Evolutionary conservation across 495 filamentous ascomycete genomes (phyloP).

Genomic region (Trichocladium antarcticum): DNA sequence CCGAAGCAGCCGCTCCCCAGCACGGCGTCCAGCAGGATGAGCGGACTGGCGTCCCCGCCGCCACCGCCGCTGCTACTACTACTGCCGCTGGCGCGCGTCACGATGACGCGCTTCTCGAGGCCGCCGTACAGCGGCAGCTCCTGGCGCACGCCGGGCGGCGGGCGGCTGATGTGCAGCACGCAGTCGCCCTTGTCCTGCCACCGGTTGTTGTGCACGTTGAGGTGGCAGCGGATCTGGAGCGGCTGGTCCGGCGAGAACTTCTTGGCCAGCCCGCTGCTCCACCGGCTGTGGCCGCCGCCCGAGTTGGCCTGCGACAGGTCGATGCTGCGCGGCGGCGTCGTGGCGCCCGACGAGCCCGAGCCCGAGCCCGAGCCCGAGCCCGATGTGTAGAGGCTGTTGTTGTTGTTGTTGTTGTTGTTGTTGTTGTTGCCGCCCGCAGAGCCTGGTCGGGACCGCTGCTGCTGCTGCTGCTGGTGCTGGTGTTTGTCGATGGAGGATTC

Average conservation of each 20-base stretch:
- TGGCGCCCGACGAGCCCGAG: slow-evolving; percentile 30
- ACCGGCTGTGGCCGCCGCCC: slow-evolving; percentile 31
- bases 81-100: slow-evolving; percentile 42
- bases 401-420: slow-evolving; percentile 5
- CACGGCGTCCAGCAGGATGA: slow-evolving; percentile 69
- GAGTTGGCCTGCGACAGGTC: no score
- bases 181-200: slow-evolving; percentile 90
- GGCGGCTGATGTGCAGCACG: slow-evolving; percentile 66
- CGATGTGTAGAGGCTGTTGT: slow-evolving; percentile 49
- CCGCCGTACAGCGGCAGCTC: slow-evolving; percentile 41
- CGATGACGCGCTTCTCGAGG: slow-evolving; percentile 74
- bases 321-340: slow-evolving; percentile 47
- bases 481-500: slow-evolving; percentile 43
- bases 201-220: slow-evolving; percentile 60
- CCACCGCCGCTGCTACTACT: slow-evolving; percentile 45
- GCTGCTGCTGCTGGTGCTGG: not conserved
- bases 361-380: slow-evolving; percentile 35
- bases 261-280: slow-evolving; percentile 35
- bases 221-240: slow-evolving; percentile 72
- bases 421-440: slow-evolving; percentile 40
- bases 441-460: slow-evolving; percentile 20
- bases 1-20: slow-evolving; percentile 77
- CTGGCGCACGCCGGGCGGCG: slow-evolving; percentile 45
- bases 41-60: slow-evolving; percentile 54
- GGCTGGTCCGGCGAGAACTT: slow-evolving; percentile 23